These are phyloP conservation scores for Terfezia claveryi DNA, from an alignment of 495 filamentous ascomycete species.

Conservation along the genomic window DNA sequence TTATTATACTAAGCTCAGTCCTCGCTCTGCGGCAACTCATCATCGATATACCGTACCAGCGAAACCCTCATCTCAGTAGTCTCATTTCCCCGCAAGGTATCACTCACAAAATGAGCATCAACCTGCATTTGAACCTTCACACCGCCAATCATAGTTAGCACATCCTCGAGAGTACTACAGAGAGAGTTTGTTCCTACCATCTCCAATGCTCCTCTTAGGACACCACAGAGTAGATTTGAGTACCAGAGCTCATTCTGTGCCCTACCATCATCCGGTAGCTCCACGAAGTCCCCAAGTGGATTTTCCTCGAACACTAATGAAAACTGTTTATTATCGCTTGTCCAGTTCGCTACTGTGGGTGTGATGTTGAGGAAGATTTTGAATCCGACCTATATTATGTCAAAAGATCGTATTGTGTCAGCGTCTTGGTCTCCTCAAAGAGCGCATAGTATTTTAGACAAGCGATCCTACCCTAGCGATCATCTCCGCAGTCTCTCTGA, in stretches of 20 bases:
- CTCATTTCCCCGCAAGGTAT: constrained; percentile 80
- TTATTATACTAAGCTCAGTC: constrained; percentile 29
- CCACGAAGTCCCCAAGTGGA: constrained; percentile 88
- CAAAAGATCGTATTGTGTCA: no score
- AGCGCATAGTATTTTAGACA: background rate
- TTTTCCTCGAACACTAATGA: constrained; percentile 93
- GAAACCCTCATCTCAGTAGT: constrained; percentile 93
- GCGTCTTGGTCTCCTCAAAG: background rate
- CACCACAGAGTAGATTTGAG: constrained; percentile 87
- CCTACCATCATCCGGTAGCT: constrained; percentile 83
- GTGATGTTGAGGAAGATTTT: constrained; percentile 98
- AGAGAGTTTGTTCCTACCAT: constrained; percentile 41
- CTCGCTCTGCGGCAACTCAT: constrained; percentile 91
- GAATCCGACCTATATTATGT: constrained; percentile 55
- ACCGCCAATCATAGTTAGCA: constrained; percentile 5
- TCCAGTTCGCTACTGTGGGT: constrained; percentile 89
- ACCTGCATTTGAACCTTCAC: constrained; percentile 89
- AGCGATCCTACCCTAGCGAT: constrained; percentile 53
- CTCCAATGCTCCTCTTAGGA: constrained; percentile 73
- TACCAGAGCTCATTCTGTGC: constrained; percentile 97
- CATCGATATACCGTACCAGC: constrained; percentile 83
- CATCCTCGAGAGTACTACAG: background rate
- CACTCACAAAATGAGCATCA: constrained; percentile 89
- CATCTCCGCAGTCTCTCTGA: constrained; percentile 88
- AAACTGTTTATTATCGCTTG: constrained; percentile 85